Evolutionary conservation across 2,329 filamentous ascomycete genomes (phyloP), one percentile per base, ranked within the genome.

Genomic region (Calonectria pseudoturangicola): DNA sequence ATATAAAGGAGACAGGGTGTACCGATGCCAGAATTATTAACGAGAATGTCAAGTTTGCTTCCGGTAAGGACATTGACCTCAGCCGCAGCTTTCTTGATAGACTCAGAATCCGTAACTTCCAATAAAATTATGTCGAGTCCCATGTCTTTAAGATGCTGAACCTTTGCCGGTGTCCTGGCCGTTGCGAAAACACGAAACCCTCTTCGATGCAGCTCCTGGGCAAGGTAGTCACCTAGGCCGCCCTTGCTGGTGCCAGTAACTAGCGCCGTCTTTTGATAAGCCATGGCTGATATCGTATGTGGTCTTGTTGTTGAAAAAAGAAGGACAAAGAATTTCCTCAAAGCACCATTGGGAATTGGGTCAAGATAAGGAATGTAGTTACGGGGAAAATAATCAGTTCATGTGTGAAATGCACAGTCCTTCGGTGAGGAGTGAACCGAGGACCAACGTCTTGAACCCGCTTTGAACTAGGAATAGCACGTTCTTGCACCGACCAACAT

Each of bases 1-100:
- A 73, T 82, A 79, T 3, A 74, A 66, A 62, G 80, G 3, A 12
- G 6, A 51, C 2, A n/a, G 7, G 25, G 60, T 73, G 33, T 71
- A 81, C 80, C 81, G 48, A 78, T 74, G 16, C 82, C 86, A 2
- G 86, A 84, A 75, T 87, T 86, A 76, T 87, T 87, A 73, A 87
- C 79, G 18, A 88, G 81, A 45, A 87, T 82, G 72, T 88, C 84
- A 15, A 88, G 77, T 25, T 77, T 82, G 21, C 83, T 83, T 45
- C 81, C 84, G 0, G 85, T 84, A 12, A 81, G 77, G 10, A 73
- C 68, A 3, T 78, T 70, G 47, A 88, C 81, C 18, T 77, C 71
- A 4, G 77, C 77, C 21, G 84, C 82, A 25, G 83, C 75, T 48
- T 62, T 74, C 47, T 74, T 75, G 62, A 88, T 84, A 2, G 82